Evolutionary conservation across 129 eudicot genomes (phyloP).

Genomic region (Smallanthus sonchifolius): DNA sequence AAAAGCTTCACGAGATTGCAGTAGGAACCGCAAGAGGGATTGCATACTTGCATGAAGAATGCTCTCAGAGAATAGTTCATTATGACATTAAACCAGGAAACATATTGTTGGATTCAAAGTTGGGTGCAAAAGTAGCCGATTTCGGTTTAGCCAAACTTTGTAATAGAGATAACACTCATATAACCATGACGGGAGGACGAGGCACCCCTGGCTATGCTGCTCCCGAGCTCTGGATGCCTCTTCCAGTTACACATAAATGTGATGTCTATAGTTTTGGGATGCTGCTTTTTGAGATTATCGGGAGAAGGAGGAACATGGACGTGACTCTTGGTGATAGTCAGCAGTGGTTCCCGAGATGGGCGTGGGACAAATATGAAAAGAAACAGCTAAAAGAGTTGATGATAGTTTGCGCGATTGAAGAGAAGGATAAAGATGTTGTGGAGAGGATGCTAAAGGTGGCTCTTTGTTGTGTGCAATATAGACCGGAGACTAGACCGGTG

Average conservation of each 20-base stretch:
- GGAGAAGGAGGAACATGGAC: slow-evolving; percentile 11
- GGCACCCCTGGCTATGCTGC: slow-evolving; percentile 15
- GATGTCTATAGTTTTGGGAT: slow-evolving; percentile 16
- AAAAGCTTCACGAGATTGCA: slow-evolving; percentile 6
- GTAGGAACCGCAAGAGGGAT: slow-evolving; percentile 4
- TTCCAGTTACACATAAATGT: slow-evolving; percentile 8
- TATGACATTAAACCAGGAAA: slow-evolving; percentile 30
- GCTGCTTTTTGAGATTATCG: background rate
- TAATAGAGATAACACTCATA: too few species aligned
- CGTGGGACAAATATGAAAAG: background rate
- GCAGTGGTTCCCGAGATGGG: background rate
- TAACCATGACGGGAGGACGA: background rate
- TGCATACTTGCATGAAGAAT: slow-evolving; percentile 17
- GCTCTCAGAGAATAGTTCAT: slow-evolving; percentile 15
- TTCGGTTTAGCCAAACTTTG: slow-evolving; percentile 10
- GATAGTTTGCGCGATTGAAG: background rate
- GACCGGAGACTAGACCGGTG: background rate
- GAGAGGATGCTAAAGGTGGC: slow-evolving; percentile 4
- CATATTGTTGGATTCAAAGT: slow-evolving; percentile 15
- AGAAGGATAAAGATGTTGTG: slow-evolving; percentile 2
- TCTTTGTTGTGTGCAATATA: slow-evolving; percentile 1
- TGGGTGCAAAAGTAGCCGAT: slow-evolving; percentile 11
- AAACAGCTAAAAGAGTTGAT: slow-evolving; percentile 13
- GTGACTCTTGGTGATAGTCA: background rate
- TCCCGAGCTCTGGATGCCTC: background rate